A percentile compares a stretch with the other conserved stretches of the same genome.
These are phyloP conservation scores for Somion occarium DNA, from an alignment of 1,284 basidiomycete genomes.

Conservation along the genomic window DNA sequence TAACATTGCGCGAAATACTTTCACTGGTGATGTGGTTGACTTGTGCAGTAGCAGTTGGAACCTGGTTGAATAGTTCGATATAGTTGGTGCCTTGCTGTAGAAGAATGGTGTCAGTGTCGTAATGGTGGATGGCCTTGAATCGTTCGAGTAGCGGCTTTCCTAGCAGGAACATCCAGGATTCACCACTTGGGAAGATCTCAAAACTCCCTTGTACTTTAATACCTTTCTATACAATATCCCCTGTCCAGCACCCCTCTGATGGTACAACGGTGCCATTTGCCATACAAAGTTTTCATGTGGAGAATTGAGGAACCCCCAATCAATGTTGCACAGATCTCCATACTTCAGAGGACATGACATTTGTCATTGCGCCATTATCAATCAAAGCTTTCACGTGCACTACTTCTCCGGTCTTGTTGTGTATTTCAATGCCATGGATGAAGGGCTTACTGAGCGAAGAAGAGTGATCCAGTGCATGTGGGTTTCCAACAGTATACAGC, in stretches of 20 bases:
- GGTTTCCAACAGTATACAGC: conserved; percentile 4
- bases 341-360: conserved; percentile 17
- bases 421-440: not conserved
- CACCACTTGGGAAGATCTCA: conserved; percentile 30
- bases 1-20: no score
- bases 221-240: conserved; percentile 17
- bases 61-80: not conserved
- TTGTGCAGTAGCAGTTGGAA: no score
- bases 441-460: not conserved
- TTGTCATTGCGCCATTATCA: conserved; percentile 29
- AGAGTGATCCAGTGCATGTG: not conserved
- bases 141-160: conserved; percentile 26
- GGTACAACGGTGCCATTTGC: conserved; percentile 25
- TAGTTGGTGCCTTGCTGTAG: not conserved
- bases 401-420: conserved; percentile 7
- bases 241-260: conserved; percentile 23
- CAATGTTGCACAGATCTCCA: conserved; percentile 16
- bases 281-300: conserved; percentile 19
- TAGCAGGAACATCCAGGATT: conserved; percentile 28
- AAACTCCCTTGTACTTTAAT: conserved; percentile 16
- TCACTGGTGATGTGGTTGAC: no score
- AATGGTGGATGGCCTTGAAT: conserved; percentile 25
- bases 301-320: conserved; percentile 14
- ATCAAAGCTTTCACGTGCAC: conserved; percentile 15
- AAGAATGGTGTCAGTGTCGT: conserved; percentile 5